Evolutionary conservation across 2,329 filamentous ascomycete genomes (phyloP).

Genomic region (Fusarium duplospermum): DNA sequence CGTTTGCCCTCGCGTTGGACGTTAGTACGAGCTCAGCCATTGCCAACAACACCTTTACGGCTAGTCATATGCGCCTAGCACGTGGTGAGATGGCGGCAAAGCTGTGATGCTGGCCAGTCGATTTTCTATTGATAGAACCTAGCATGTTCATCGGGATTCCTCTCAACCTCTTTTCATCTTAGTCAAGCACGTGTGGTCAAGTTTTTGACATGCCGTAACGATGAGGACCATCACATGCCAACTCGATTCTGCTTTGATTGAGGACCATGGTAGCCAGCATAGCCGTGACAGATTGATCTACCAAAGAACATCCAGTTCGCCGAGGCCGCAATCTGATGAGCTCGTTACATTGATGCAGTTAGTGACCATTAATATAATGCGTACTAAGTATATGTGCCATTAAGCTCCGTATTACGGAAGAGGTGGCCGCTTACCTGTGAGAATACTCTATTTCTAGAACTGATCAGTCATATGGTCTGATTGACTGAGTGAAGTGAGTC

Average conservation of each 20-base stretch:
- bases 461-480: too few species aligned
- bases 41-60: background rate
- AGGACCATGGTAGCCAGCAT: background rate
- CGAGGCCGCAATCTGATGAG: too few species aligned
- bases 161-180: background rate
- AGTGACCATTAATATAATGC: too few species aligned
- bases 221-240: background rate
- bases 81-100: background rate
- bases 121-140: background rate
- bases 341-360: too few species aligned
- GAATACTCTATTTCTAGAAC: too few species aligned
- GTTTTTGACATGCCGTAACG: background rate
- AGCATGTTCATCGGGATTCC: background rate
- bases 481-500: too few species aligned
- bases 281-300: background rate
- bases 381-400: too few species aligned
- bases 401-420: too few species aligned
- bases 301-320: background rate
- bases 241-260: background rate
- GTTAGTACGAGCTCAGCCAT: conserved; percentile 2
- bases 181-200: background rate
- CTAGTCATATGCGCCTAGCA: background rate
- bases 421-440: too few species aligned
- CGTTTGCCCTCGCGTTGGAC: conserved; percentile 3
- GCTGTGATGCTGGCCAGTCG: background rate